These are phyloP conservation scores for Priceomyces carsonii DNA, from an alignment of 805 yeast genomes.

Conservation along the genomic window DNA sequence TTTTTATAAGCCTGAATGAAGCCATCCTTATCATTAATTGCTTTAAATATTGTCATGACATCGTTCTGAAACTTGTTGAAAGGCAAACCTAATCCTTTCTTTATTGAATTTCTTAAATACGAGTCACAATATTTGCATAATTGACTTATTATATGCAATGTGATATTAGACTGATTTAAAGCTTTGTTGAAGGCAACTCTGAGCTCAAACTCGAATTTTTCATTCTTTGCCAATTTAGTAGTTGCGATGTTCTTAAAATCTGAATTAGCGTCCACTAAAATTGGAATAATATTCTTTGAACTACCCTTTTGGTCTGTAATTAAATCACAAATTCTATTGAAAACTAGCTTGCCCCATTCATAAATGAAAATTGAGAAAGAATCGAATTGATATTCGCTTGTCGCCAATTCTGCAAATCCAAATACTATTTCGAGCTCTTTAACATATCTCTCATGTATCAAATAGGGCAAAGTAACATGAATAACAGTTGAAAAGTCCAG, in stretches of 20 bases:
- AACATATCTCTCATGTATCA: conserved; percentile 13
- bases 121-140: conserved; percentile 34
- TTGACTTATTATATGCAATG: conserved; percentile 17
- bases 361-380: conserved; percentile 19
- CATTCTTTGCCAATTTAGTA: conserved; percentile 14
- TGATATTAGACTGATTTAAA: conserved; percentile 16
- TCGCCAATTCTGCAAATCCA: conserved; percentile 18
- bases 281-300: conserved; percentile 8
- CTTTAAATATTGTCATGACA: conserved; percentile 29
- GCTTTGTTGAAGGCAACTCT: conserved; percentile 25
- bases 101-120: conserved; percentile 20
- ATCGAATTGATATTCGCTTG: conserved; percentile 19
- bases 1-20: conserved; percentile 31
- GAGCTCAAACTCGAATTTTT: conserved; percentile 30
- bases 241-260: conserved; percentile 12
- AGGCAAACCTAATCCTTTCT: conserved; percentile 9
- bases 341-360: conserved; percentile 25
- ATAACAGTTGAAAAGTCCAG: conserved; percentile 22
- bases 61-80: conserved; percentile 18
- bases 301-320: conserved; percentile 8
- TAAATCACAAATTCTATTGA: conserved; percentile 6
- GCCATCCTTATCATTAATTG: conserved; percentile 32
- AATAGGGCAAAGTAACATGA: conserved; percentile 17
- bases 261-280: conserved; percentile 15
- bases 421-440: conserved; percentile 17